Evolutionary conservation across 1,284 basidiomycete species (phyloP).

Genomic region (Mycosarcoma maydis): DNA sequence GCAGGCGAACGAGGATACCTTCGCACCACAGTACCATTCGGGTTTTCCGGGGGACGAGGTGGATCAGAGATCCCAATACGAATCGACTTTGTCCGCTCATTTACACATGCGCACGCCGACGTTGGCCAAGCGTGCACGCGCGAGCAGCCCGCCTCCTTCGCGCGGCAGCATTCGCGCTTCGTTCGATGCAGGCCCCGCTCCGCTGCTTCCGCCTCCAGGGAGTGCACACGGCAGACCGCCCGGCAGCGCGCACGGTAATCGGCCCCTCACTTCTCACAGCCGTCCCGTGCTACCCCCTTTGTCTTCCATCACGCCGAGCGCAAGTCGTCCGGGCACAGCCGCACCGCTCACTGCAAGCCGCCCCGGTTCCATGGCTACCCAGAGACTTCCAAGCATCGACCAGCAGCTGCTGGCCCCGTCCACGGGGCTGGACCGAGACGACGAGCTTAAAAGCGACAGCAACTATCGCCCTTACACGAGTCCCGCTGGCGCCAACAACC

Average conservation of each 20-base stretch:
- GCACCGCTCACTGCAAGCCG: slow-evolving; percentile 30
- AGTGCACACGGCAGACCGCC: slow-evolving; percentile 50
- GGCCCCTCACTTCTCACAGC: slow-evolving; percentile 42
- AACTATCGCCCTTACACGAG: slow-evolving; percentile 36
- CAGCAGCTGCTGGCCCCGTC: slow-evolving; percentile 42
- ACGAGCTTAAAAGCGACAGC: slow-evolving; percentile 20
- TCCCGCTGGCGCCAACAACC: slow-evolving; percentile 31
- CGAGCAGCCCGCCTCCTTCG: slow-evolving; percentile 40
- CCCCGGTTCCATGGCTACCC: slow-evolving; percentile 25
- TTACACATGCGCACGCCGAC: slow-evolving; percentile 54
- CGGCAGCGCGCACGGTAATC: slow-evolving; percentile 35
- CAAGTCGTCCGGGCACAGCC: slow-evolving; percentile 52
- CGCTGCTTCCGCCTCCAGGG: slow-evolving; percentile 36
- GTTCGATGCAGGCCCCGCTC: slow-evolving; percentile 31
- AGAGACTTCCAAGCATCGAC: slow-evolving; percentile 48
- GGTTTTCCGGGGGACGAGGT: slow-evolving; percentile 8
- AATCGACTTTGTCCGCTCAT: slow-evolving; percentile 53
- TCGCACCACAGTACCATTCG: slow-evolving; percentile 9
- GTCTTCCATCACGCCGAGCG: slow-evolving; percentile 43
- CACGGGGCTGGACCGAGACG: slow-evolving; percentile 27
- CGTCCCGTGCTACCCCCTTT: slow-evolving; percentile 56
- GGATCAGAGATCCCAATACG: slow-evolving; percentile 40
- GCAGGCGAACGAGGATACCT: slow-evolving; percentile 10
- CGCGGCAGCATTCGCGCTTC: slow-evolving; percentile 36
- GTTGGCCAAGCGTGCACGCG: slow-evolving; percentile 32